Base-by-base conservation (phyloP, 1,139 yeast genomes). In the Yamadazyma siamensis region DNA sequence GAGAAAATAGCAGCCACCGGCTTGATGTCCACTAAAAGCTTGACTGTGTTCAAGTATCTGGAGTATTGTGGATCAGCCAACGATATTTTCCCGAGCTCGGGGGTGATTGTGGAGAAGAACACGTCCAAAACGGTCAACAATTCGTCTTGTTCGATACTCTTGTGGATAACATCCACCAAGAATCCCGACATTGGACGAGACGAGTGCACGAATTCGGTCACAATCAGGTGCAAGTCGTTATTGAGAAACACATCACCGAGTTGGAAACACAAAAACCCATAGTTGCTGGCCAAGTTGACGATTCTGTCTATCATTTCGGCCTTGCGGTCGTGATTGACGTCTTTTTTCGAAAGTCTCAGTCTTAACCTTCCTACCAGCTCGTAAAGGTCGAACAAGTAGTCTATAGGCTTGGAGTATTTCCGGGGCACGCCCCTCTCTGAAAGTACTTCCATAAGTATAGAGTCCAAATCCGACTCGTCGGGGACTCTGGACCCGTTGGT, bases 251-350 rank as follows among this genome's bases (percentile, higher is more conserved):
- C 73, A 36, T 79, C 88, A 3, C 82, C 78, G 7, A 80, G 72
- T 50, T 80, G 87, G 47, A 85, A 77, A 21, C 82, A 59, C 21
- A 85, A 78, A 21, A 80, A 65, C 0, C 87, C 87, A 54, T 80
- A 86, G 14, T 84, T 78, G 11, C 82, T 64, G 10, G 78, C 56
- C 28, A 80, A 61, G 29, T 78, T 57, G 28, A 75, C 65, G 18
- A 77, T 59, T 36, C 77, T 77, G 32, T 65, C 62, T 31, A 79
- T 54, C 3, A 77, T 44, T 3, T 50, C 51, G 2, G 50, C 27
- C 43, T 77, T 75, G 12, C 52, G 46, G 3, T 57, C 60, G 35
- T 59, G 62, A 13, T 55, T 36, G 2, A 64, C 48, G 26, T 71
- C 69, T 37, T 64, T 73, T 12, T 55, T 56, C n/a, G 65, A 59